A percentile compares a stretch with the other conserved stretches of the same genome.
Evolutionary conservation across 768 basidiomycete species (phyloP).

Genomic region (Boletellus sp.): DNA sequence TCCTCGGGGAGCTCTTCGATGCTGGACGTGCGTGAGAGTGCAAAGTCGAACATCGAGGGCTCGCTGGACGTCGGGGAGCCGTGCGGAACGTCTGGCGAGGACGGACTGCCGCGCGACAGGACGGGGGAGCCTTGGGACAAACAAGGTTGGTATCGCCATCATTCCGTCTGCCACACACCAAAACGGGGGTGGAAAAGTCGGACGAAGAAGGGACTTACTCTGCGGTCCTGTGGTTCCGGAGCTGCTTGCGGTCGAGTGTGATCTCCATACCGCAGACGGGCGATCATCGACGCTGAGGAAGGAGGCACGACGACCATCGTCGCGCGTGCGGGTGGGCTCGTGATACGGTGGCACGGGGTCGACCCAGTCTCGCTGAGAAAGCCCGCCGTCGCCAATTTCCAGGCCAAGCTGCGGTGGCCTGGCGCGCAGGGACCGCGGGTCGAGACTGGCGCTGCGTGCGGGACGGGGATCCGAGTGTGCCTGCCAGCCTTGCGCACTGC

Average conservation of each 20-base stretch:
- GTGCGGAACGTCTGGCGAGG: background rate
- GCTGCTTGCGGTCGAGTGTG: slow-evolving; percentile 8
- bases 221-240: slow-evolving; percentile 7
- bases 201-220: slow-evolving; percentile 5
- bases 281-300: background rate
- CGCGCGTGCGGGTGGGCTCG: no score
- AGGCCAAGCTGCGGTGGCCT: slow-evolving; percentile 8
- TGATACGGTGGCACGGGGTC: slow-evolving; percentile 35
- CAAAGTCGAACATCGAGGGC: slow-evolving; percentile 1
- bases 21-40: slow-evolving; percentile 40
- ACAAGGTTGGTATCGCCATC: no score
- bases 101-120: background rate
- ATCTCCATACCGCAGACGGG: background rate
- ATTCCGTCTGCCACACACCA: no score
- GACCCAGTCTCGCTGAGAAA: background rate
- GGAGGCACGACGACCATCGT: background rate
- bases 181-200: no score
- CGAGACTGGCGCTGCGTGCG: slow-evolving; percentile 9
- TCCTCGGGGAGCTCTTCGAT: slow-evolving; percentile 41
- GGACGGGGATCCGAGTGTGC: background rate
- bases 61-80: slow-evolving; percentile 11
- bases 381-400: background rate
- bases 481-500: background rate
- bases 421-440: slow-evolving; percentile 5
- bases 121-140: slow-evolving; percentile 8